Evolutionary conservation across 2,329 filamentous ascomycete genomes (phyloP).

Genomic region (Fonsecaea multimorphosa): DNA sequence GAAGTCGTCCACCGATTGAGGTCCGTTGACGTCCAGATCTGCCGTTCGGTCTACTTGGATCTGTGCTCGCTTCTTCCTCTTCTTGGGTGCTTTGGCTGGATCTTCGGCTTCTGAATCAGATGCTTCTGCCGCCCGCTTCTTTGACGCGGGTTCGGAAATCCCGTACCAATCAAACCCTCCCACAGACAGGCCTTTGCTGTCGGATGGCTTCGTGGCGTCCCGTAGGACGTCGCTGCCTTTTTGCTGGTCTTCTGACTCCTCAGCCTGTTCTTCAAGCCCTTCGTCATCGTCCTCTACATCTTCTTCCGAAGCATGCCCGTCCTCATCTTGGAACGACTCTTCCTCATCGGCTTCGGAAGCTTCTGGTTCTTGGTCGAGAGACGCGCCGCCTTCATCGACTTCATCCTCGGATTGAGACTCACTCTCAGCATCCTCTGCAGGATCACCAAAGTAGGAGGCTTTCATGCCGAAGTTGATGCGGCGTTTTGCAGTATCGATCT

Average conservation of each 20-base stretch:
- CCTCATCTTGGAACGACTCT: constrained; percentile 47
- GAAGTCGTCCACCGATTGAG: constrained; percentile 88
- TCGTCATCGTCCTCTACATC: constrained; percentile 54
- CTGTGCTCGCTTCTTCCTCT: constrained; percentile 75
- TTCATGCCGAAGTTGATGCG: constrained; percentile 90
- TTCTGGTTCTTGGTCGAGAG: constrained; percentile 43
- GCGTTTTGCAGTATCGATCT: constrained; percentile 74
- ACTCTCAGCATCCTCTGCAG: constrained; percentile 57
- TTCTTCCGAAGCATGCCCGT: constrained; percentile 52
- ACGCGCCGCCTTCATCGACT: constrained; percentile 45
- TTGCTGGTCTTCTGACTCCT: constrained; percentile 40
- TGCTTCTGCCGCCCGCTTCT: constrained; percentile 56
- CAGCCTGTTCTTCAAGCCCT: constrained; percentile 41
- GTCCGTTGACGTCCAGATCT: constrained; percentile 86
- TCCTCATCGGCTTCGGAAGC: constrained; percentile 43
- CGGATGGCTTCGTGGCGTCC: not conserved
- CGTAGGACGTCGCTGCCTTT: constrained; percentile 46
- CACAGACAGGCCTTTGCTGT: constrained; percentile 63
- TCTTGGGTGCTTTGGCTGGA: constrained; percentile 65
- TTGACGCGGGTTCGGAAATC: constrained; percentile 19
- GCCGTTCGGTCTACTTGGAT: constrained; percentile 88
- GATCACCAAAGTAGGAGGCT: constrained; percentile 81
- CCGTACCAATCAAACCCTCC: constrained; percentile 90
- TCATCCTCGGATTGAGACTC: constrained; percentile 48
- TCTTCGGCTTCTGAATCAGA: constrained; percentile 60